A percentile compares a stretch with the other conserved stretches of the same genome.
phyloP scores from a whole-genome alignment of 2,329 filamentous ascomycete genomes.

The Aspergillus sojae region DNA sequence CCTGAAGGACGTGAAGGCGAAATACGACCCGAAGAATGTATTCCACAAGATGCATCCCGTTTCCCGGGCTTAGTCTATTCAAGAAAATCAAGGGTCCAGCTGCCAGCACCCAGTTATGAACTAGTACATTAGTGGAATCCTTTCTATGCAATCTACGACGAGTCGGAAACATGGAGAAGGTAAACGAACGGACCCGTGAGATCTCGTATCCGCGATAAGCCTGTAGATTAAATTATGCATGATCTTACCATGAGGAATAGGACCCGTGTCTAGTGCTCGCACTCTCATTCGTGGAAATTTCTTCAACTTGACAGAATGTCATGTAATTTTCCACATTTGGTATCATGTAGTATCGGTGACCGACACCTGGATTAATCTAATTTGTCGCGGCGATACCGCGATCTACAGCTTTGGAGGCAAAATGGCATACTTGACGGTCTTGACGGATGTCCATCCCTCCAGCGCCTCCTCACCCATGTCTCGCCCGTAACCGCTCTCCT shows the following conservation, averaged over 20 bases:
- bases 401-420: neutral
- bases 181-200: neutral
- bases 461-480: constrained; percentile 32
- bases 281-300: neutral
- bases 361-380: neutral
- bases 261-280: neutral
- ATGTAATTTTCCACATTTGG: neutral
- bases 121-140: neutral
- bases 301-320: neutral
- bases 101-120: neutral
- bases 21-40: constrained; percentile 51
- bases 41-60: constrained; percentile 49
- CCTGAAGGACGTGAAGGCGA: constrained; percentile 47
- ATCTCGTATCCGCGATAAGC: neutral
- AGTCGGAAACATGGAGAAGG: neutral
- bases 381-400: neutral
- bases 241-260: neutral
- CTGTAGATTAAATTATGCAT: neutral
- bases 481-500: constrained; percentile 31
- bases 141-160: neutral
- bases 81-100: neutral
- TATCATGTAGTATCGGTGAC: neutral
- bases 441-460: constrained; percentile 28
- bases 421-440: constrained; percentile 26
- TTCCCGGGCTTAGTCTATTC: neutral